A percentile compares a stretch with the other conserved stretches of the same genome.
Conservation (phyloP, 1,284 basidiomycete genomes). For the Pseudomicrostroma phylloplanum region DNA sequence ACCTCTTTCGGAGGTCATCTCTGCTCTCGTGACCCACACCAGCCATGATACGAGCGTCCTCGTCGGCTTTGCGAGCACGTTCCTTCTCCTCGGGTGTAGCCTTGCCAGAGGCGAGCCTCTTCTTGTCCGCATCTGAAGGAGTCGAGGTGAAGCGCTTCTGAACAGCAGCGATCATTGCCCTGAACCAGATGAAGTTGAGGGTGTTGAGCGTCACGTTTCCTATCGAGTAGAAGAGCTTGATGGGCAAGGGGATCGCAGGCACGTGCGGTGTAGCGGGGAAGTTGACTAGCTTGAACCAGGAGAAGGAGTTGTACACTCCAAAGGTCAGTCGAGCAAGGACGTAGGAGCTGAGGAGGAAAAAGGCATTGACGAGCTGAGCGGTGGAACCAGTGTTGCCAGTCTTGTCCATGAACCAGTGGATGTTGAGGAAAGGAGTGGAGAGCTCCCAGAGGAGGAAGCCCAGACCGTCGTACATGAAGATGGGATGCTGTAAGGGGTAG, state of each 20-base stretch:
- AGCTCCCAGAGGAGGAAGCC: conserved; percentile 51
- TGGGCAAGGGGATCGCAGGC: conserved; percentile 19
- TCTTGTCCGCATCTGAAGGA: conserved; percentile 4
- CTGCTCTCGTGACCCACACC: neutral
- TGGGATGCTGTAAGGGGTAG: conserved; percentile 29
- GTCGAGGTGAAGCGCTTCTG: conserved; percentile 44
- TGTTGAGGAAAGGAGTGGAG: conserved; percentile 52
- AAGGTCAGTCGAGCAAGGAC: conserved; percentile 47
- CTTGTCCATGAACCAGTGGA: conserved; percentile 53
- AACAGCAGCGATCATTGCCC: conserved; percentile 44
- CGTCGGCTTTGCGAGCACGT: neutral
- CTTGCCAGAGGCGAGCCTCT: neutral
- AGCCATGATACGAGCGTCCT: neutral
- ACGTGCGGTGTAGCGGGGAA: conserved; percentile 31
- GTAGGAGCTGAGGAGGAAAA: conserved; percentile 46
- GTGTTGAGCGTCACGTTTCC: conserved; percentile 38
- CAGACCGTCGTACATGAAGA: conserved; percentile 51
- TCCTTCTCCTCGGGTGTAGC: neutral
- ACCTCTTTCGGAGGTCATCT: too few species aligned
- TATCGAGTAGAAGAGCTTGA: conserved; percentile 30
- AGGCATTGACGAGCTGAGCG: conserved; percentile 50
- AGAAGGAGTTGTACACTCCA: conserved; percentile 48
- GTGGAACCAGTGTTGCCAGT: conserved; percentile 48
- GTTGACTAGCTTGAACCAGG: conserved; percentile 37
- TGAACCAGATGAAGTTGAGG: conserved; percentile 53